Conservation (phyloP, 148 eudicot genomes). For the Fagopyrum esculentum region DNA sequence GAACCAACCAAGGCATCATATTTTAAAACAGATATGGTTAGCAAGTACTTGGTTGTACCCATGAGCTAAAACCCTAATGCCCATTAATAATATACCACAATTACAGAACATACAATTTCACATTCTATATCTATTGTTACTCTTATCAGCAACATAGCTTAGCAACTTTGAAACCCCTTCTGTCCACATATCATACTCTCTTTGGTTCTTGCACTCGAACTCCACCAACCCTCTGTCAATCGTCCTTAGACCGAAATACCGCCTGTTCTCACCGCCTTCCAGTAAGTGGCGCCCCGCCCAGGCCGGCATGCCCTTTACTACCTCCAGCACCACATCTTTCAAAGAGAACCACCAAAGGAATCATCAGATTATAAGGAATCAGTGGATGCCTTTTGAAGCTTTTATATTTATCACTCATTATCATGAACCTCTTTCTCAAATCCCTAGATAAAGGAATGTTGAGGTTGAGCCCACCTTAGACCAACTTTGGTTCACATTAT, state of each 20-base stretch:
- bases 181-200: slow-evolving; percentile 83
- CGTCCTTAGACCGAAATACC: slow-evolving; percentile 80
- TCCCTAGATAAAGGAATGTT: slow-evolving; percentile 53
- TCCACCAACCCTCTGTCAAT: slow-evolving; percentile 69
- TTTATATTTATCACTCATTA: slow-evolving; percentile 24
- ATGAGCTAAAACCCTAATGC: slow-evolving; percentile 10
- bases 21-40: neutral
- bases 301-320: slow-evolving; percentile 75
- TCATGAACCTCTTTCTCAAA: slow-evolving; percentile 48
- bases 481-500: slow-evolving; percentile 34
- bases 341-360: neutral
- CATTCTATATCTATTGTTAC: slow-evolving; percentile 23
- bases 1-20: neutral
- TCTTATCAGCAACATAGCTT: slow-evolving; percentile 51
- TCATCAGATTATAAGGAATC: neutral
- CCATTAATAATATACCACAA: slow-evolving; percentile 4
- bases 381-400: slow-evolving; percentile 23
- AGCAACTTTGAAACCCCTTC: slow-evolving; percentile 85
- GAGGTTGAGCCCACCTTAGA: slow-evolving; percentile 28
- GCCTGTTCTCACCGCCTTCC: slow-evolving; percentile 64
- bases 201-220: slow-evolving; percentile 77
- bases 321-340: slow-evolving; percentile 80
- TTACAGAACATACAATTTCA: slow-evolving; percentile 12
- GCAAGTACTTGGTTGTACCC: slow-evolving; percentile 9
- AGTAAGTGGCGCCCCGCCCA: slow-evolving; percentile 95